Evolutionary conservation across 2,329 filamentous ascomycete genomes (phyloP).

Genomic region (Seiridium unicorne): DNA sequence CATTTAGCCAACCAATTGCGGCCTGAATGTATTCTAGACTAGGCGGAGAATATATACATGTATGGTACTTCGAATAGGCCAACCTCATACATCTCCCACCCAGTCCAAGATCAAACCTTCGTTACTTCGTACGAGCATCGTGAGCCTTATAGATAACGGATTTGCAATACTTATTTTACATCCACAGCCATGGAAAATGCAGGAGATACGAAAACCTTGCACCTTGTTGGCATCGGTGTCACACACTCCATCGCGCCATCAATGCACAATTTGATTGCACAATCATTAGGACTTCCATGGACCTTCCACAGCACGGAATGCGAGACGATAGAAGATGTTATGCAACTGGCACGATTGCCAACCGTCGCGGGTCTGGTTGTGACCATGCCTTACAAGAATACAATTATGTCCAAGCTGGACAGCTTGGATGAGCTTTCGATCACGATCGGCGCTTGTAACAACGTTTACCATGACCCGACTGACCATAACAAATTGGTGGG

Average conservation of each 20-base stretch:
- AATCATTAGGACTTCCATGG: neutral
- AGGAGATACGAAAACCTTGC: neutral
- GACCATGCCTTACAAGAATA: conserved; percentile 5
- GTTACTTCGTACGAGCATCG: no score
- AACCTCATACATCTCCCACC: no score
- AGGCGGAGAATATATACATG: no score
- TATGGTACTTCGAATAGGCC: no score
- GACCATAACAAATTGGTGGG: neutral
- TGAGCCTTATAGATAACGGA: neutral
- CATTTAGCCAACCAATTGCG: no score
- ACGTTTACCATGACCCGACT: neutral
- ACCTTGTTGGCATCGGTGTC: neutral
- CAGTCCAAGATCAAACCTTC: no score
- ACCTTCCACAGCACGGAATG: conserved; percentile 2
- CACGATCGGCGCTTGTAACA: conserved; percentile 1
- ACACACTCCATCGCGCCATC: neutral
- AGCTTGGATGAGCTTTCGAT: neutral
- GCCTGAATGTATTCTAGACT: no score
- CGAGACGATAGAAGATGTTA: neutral
- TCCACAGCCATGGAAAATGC: neutral
- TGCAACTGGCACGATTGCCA: neutral
- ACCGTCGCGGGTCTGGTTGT: neutral
- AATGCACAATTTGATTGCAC: neutral
- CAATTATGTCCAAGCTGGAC: neutral
- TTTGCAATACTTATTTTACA: neutral